Evolutionary conservation across 1,139 yeast species (phyloP).

Genomic region (Magnusiomyces paraingens): DNA sequence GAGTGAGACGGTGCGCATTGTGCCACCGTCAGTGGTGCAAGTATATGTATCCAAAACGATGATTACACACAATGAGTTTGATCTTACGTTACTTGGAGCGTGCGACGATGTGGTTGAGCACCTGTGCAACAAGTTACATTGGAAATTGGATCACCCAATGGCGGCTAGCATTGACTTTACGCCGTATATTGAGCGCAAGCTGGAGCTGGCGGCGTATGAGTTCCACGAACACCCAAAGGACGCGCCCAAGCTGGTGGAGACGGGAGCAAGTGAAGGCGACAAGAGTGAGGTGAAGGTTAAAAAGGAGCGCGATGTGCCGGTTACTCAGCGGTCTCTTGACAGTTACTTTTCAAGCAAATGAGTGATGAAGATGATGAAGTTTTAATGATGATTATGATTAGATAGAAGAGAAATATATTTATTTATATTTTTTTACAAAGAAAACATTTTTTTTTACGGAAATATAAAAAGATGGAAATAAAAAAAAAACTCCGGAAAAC

Average conservation of each 20-base stretch:
- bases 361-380: constrained; percentile 2
- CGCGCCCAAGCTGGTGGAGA: not conserved
- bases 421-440: not conserved
- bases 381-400: not conserved
- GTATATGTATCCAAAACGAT: constrained; percentile 75
- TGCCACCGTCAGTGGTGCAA: constrained; percentile 72
- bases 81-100: constrained; percentile 69
- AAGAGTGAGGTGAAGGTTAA: too few relatives aligned
- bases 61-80: constrained; percentile 74
- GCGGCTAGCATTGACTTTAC: constrained; percentile 17
- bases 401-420: too few relatives aligned
- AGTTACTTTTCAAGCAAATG: not conserved
- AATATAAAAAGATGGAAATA: not conserved
- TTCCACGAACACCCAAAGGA: constrained; percentile 12
- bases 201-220: constrained; percentile 22
- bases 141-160: constrained; percentile 62
- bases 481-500: not conserved
- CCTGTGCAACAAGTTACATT: constrained; percentile 52
- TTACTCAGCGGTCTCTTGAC: too few relatives aligned
- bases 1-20: constrained; percentile 76
- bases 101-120: constrained; percentile 83
- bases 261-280: too few relatives aligned
- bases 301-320: too few relatives aligned
- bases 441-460: not conserved
- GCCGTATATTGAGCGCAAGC: constrained; percentile 21